Evolutionary conservation across 148 eudicot genomes (phyloP), one percentile per base, ranked within the genome.

Genomic region (Silene latifolia): DNA sequence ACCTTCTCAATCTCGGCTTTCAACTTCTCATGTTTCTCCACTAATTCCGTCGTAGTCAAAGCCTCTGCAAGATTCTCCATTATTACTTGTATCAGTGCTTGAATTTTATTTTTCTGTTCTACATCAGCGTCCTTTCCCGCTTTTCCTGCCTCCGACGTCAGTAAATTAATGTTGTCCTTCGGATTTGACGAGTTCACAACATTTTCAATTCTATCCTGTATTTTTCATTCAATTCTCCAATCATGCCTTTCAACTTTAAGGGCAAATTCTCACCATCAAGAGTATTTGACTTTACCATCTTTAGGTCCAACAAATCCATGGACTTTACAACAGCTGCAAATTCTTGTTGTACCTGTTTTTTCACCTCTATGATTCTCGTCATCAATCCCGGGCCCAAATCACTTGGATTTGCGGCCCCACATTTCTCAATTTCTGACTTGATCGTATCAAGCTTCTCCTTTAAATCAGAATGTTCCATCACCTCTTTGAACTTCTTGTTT

Each of bases 131-230:
- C 71, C 65, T n/a, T n/a, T 86, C 81, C 57, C 82, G 82, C 89
- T 69, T 82, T 88, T 9, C 32, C 85, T 42, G 74, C 80, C 78
- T 87, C 91, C 39, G 63, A 71, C 71, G 80, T 88, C 76, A 91
- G 73, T 82, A 77, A 21, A 66, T 89, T 85, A n/a, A 93, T 80
- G 67, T 87, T 91, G 76, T 82, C 78, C 74, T 80, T 87, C 81
- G 91, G 80, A 78, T 87, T 88, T 4, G 97, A 82, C 59, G 98
- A 87, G 74, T 77, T 80, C 4, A 88, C 80, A 53, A 80, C 84
- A 62, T 87, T 86, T 65, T 88, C 86, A 66, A 93, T 91, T 76
- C 79, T n/a, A n/a, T n/a, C n/a, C n/a, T n/a, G n/a, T n/a, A n/a
- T n/a, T n/a, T n/a, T n/a, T n/a, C n/a, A n/a, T n/a, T n/a, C n/a